Evolutionary conservation across 2,329 filamentous ascomycete species (phyloP), one percentile per base, ranked within the genome.

Genomic region (Podosphaera leucotricha): DNA sequence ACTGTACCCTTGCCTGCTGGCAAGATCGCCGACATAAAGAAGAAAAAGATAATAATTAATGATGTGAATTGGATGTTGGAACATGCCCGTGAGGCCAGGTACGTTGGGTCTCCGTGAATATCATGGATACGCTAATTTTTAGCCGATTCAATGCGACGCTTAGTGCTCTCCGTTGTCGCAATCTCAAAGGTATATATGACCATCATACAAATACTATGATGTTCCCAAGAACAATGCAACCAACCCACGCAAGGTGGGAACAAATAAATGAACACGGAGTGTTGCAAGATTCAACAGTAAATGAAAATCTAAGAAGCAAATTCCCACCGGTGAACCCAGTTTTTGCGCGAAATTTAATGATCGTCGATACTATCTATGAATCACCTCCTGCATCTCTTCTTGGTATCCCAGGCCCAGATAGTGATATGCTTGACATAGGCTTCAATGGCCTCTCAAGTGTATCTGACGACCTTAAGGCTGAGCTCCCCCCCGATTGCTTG

Each of bases 51-150:
- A 35, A 80, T 85, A 47, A 79, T 95, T 47, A 95, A 86, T 44
- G 83, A 92, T 53, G 75, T 79, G 46, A 98, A 95, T 59, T 98
- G 90, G 90, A 90, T 92, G 71, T 67, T 90, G 46, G 85, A 95
- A 63, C 90, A 98, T 62, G 85, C 86, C 22, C 75, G 81, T 43
- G 84, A 87, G 59, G 84, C 87, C 45, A 87, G 80, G 85, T 92
- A 68, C 55, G 15, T 13, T 18, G 15, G 35, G 16, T 19, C 37
- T 1, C 20, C 40, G 30, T 2, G 44, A 26, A 45, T 13, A 20
- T 13, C 18, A 18, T 16, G 13, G 15, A 24, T 16, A 49, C 47
- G 54, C 46, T 24, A 38, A 45, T 10, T 30, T 41, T 13, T 51
- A 94, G 87, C 58, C 75, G 75, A 41, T 95, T 90, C 66, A 98